phyloP scores from a whole-genome alignment of 2,329 filamentous ascomycete genomes.

The Phoma sp. region DNA sequence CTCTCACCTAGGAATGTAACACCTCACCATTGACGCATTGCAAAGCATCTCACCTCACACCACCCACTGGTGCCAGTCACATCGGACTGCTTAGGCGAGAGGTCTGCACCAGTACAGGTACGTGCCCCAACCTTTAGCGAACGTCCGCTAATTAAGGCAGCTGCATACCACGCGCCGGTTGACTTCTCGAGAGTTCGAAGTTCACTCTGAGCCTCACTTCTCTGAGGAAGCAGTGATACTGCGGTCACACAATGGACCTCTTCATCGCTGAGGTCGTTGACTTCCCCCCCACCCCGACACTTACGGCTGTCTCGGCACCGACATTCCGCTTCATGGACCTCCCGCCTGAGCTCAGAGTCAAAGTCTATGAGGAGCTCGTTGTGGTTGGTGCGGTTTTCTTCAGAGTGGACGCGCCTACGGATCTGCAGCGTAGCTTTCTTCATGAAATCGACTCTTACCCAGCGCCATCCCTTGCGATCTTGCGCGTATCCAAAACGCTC shows the following conservation, averaged over 20 bases:
- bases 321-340: conserved; percentile 2
- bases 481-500: not conserved
- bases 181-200: not conserved
- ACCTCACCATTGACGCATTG: no score
- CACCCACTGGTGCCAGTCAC: no score
- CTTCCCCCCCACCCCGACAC: not conserved
- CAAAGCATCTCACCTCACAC: no score
- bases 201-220: not conserved
- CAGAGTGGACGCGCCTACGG: not conserved
- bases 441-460: not conserved
- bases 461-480: not conserved
- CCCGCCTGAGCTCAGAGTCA: not conserved
- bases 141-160: no score
- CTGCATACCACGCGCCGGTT: not conserved
- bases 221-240: not conserved
- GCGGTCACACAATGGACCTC: not conserved
- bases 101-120: no score
- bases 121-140: no score
- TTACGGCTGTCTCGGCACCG: not conserved
- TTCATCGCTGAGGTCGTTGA: not conserved
- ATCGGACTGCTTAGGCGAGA: no score
- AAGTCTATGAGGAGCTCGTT: not conserved
- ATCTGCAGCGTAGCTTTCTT: not conserved
- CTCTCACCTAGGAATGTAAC: no score
- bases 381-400: not conserved